Evolutionary conservation across 345 rosid species (phyloP).

Genomic region (Aquilaria sinensis): DNA sequence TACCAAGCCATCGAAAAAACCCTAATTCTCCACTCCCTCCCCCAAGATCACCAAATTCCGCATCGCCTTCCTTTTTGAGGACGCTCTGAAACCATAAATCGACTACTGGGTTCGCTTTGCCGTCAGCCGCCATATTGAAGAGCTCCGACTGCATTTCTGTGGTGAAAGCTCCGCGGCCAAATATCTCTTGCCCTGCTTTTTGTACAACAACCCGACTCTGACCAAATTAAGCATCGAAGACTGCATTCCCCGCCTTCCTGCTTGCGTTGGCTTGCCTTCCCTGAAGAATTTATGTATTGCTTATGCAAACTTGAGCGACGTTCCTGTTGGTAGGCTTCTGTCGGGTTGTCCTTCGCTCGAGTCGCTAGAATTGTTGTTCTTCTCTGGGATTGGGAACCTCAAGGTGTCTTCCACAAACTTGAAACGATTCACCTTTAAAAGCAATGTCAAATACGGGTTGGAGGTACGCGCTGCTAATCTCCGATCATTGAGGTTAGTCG

Average conservation of each 20-base stretch:
- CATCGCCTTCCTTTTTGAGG: not conserved
- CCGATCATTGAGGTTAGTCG: not conserved
- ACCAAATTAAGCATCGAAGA: not conserved
- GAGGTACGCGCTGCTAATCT: conserved; percentile 10
- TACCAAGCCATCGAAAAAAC: not conserved
- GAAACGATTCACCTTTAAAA: not conserved
- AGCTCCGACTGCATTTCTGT: not conserved
- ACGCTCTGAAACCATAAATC: not conserved
- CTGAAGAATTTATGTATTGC: conserved; percentile 4
- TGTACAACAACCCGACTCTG: not conserved
- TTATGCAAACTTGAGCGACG: not conserved
- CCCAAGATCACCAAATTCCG: not conserved
- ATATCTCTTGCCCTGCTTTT: not conserved
- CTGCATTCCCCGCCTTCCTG: not conserved
- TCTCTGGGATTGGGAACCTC: not conserved
- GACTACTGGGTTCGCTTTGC: conserved; percentile 11
- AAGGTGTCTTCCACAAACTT: not conserved
- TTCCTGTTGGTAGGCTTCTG: not conserved
- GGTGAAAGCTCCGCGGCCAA: not conserved
- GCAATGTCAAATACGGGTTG: not conserved
- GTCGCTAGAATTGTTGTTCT: not conserved
- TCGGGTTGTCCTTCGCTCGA: conserved; percentile 5
- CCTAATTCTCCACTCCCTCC: not conserved
- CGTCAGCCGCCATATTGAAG: not conserved
- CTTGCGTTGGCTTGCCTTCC: not conserved